Percentiles rank a stretch among this genome's conserved stretches.
Conservation (phyloP, 163 green algal species). For the Scenedesmus sp. region DNA sequence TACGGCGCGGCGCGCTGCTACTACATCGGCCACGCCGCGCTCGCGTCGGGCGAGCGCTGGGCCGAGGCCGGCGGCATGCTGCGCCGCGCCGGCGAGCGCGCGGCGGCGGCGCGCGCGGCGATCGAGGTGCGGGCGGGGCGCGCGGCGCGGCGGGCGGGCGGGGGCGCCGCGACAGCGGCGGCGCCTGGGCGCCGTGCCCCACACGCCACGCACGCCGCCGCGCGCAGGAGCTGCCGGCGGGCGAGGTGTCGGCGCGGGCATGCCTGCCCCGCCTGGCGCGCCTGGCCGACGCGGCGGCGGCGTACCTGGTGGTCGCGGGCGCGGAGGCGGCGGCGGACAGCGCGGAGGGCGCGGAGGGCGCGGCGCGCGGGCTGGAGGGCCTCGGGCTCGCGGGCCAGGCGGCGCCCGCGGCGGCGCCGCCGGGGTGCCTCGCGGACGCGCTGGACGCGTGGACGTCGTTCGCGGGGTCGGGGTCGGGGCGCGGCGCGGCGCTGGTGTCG, state of each 20-base stretch:
- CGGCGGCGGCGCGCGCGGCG: constrained; percentile 38
- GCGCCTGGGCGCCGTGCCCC: neutral
- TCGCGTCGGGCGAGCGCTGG: constrained; percentile 44
- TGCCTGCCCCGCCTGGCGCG: constrained; percentile 19
- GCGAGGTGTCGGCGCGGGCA: constrained; percentile 1
- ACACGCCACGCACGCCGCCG: neutral
- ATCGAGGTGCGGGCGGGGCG: constrained; percentile 45
- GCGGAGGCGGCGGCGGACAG: constrained; percentile 55
- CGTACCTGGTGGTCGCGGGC: constrained; percentile 54
- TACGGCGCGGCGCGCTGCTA: constrained; percentile 51
- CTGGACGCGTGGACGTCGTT: constrained; percentile 72
- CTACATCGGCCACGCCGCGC: neutral
- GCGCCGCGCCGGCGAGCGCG: constrained; percentile 49
- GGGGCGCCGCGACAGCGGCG: neutral
- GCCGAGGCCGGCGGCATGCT: constrained; percentile 67
- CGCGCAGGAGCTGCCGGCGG: constrained; percentile 16
- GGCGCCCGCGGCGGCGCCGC: constrained; percentile 24
- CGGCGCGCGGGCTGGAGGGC: constrained; percentile 42
- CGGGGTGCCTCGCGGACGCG: constrained; percentile 62
- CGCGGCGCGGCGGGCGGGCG: too few species aligned
- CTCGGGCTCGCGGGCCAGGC: constrained; percentile 51
- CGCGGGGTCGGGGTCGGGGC: constrained; percentile 45
- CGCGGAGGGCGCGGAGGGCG: constrained; percentile 25
- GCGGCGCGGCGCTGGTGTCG: constrained; percentile 37
- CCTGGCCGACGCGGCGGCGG: constrained; percentile 29